Evolutionary conservation across 1,139 yeast species (phyloP).

Genomic region (Taiozyma sp.): DNA sequence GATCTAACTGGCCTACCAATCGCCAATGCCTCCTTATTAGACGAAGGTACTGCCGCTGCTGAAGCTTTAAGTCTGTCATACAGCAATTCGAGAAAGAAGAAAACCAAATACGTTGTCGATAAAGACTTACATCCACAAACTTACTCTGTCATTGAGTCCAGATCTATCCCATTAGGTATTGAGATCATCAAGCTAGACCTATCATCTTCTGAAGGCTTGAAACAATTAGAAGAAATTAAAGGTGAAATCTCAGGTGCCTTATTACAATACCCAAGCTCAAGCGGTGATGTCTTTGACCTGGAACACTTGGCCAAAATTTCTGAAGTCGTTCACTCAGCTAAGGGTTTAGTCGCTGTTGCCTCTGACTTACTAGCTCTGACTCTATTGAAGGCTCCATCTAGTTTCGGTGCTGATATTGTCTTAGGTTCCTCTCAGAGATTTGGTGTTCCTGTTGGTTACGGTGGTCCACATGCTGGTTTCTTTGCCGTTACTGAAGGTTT

Average conservation of each 20-base stretch:
- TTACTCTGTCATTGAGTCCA: constrained; percentile 65
- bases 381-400: constrained; percentile 75
- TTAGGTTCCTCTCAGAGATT: constrained; percentile 92
- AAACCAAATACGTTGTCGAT: constrained; percentile 67
- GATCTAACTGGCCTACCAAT: constrained; percentile 90
- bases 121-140: constrained; percentile 82
- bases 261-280: constrained; percentile 87
- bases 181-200: constrained; percentile 59
- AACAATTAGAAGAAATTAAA: constrained; percentile 33
- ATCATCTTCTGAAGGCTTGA: constrained; percentile 38
- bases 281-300: constrained; percentile 60
- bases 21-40: constrained; percentile 90
- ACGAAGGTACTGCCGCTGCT: constrained; percentile 98
- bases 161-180: constrained; percentile 74
- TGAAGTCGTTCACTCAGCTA: constrained; percentile 60
- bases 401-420: constrained; percentile 89
- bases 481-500: constrained; percentile 77
- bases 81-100: constrained; percentile 65
- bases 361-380: constrained; percentile 89
- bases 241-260: constrained; percentile 70
- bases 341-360: constrained; percentile 80
- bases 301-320: constrained; percentile 50
- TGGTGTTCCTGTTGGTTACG: constrained; percentile 97
- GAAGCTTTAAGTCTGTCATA: constrained; percentile 91
- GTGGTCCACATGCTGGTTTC: constrained; percentile 99